Evolutionary conservation across 257 asterid genomes (phyloP).

Genomic region (Solanum tacnaense): DNA sequence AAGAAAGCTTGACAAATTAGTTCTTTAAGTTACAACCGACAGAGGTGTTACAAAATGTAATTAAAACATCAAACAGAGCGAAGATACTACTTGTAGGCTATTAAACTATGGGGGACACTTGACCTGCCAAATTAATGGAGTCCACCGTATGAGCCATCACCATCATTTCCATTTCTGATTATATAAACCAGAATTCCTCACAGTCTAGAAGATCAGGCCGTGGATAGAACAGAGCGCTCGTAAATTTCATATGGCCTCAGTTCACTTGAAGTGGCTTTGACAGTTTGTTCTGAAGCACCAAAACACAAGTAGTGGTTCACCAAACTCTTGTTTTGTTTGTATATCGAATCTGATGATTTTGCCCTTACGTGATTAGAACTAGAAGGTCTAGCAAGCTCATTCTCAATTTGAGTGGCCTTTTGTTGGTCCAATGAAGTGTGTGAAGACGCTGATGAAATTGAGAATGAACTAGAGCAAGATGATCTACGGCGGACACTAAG

Average conservation of each 20-base stretch:
- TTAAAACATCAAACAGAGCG: not conserved
- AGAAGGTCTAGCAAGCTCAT: constrained; percentile 29
- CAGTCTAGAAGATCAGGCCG: constrained; percentile 22
- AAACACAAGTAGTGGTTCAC: constrained; percentile 66
- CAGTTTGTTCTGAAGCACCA: constrained; percentile 31
- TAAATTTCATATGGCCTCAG: constrained; percentile 42
- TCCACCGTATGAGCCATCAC: not conserved
- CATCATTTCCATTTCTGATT: not conserved
- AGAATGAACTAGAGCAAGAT: constrained; percentile 71
- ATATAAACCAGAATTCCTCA: not conserved
- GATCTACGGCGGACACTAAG: constrained; percentile 29
- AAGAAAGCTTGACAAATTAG: not conserved
- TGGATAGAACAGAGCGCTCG: constrained; percentile 42
- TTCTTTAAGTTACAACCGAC: not conserved
- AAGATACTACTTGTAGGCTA: not conserved
- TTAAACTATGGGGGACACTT: not conserved
- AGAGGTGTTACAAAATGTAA: not conserved
- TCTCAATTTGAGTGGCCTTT: constrained; percentile 32
- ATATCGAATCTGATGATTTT: constrained; percentile 9
- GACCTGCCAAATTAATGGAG: not conserved
- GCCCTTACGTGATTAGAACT: constrained; percentile 8
- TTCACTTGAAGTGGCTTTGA: constrained; percentile 9
- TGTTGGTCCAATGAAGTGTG: constrained; percentile 43
- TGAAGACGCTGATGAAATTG: constrained; percentile 55
- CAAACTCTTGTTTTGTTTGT: constrained; percentile 31